A percentile compares a stretch with the other conserved stretches of the same genome.
Evolutionary conservation across 768 basidiomycete genomes (phyloP).

Genomic region (Piloderma croceum): DNA sequence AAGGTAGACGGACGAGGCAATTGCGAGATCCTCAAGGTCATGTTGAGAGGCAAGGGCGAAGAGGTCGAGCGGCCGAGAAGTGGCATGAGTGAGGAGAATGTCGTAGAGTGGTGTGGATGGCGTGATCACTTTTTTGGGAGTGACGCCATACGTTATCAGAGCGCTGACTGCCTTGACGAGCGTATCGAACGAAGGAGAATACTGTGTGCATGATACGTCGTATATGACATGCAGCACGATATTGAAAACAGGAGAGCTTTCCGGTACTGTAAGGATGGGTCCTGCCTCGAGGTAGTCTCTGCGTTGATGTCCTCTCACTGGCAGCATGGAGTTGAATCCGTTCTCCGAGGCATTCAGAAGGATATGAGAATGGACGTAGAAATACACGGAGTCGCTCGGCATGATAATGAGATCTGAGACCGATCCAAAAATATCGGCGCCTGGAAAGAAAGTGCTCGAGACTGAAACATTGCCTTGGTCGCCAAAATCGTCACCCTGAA

Average conservation of each 20-base stretch:
- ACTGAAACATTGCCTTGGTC: too few relatives aligned
- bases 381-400: slow-evolving; percentile 77
- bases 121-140: slow-evolving; percentile 39
- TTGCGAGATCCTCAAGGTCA: slow-evolving; percentile 69
- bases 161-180: slow-evolving; percentile 52
- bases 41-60: slow-evolving; percentile 66
- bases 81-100: slow-evolving; percentile 61
- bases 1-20: slow-evolving; percentile 67
- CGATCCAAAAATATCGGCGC: slow-evolving; percentile 44
- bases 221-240: slow-evolving; percentile 70
- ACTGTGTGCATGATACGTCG: slow-evolving; percentile 67
- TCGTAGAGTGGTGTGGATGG: slow-evolving; percentile 51
- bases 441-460: slow-evolving; percentile 78
- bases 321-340: slow-evolving; percentile 54
- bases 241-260: slow-evolving; percentile 60
- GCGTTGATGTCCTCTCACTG: slow-evolving; percentile 32
- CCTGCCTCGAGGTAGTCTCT: too few relatives aligned
- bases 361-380: slow-evolving; percentile 66
- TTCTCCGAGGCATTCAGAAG: slow-evolving; percentile 60
- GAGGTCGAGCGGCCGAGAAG: slow-evolving; percentile 61
- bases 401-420: slow-evolving; percentile 60
- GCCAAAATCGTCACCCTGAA: too few relatives aligned
- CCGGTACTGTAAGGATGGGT: slow-evolving; percentile 51
- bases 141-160: slow-evolving; percentile 56
- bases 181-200: slow-evolving; percentile 60